These are phyloP conservation scores for Sisymbrium irio DNA, from an alignment of 345 rosid genomes.

Conservation along the genomic window DNA sequence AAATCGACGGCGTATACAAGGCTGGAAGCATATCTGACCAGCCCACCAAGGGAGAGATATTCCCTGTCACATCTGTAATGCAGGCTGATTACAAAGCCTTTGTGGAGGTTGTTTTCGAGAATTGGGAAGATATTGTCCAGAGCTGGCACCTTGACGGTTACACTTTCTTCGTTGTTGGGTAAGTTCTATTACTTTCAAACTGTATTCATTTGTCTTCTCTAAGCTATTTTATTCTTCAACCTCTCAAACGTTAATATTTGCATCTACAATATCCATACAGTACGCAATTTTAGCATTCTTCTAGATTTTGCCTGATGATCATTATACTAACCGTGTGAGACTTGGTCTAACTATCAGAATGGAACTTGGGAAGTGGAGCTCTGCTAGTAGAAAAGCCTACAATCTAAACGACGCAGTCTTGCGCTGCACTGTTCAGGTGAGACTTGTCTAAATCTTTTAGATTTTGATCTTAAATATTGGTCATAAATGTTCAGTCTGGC, in stretches of 20 bases:
- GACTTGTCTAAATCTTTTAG: background rate
- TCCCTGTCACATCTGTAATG: conserved; percentile 63
- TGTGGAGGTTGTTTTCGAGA: conserved; percentile 69
- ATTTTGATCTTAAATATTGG: background rate
- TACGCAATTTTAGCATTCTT: background rate
- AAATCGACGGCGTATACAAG: conserved; percentile 62
- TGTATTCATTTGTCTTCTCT: background rate
- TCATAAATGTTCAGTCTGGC: background rate
- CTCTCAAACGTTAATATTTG: background rate
- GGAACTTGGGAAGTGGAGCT: background rate
- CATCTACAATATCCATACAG: background rate
- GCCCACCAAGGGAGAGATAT: conserved; percentile 56
- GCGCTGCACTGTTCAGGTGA: background rate
- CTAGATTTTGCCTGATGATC: background rate
- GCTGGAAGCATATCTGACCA: conserved; percentile 56
- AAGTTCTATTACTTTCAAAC: conserved; percentile 20
- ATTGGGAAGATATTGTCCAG: conserved; percentile 59
- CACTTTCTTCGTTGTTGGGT: conserved; percentile 79
- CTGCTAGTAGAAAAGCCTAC: background rate
- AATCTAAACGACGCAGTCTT: background rate
- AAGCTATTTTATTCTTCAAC: background rate
- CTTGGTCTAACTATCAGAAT: background rate
- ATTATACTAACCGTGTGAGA: background rate
- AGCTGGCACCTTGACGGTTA: conserved; percentile 77
- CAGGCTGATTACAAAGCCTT: conserved; percentile 54